phyloP scores from a whole-genome alignment of 192 early-diverging fungal genomes.

The Piromyces finnis region DNA sequence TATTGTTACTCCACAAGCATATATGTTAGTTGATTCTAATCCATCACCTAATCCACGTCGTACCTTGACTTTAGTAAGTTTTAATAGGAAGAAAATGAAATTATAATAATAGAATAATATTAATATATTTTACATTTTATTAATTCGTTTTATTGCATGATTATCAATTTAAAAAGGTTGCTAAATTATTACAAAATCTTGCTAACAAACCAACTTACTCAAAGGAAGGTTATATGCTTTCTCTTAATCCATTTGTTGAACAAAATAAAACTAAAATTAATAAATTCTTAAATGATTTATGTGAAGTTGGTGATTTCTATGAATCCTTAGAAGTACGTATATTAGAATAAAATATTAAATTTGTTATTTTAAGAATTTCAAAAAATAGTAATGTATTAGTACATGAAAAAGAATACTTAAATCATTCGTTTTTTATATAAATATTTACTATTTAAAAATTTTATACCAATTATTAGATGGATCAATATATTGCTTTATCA shows the following conservation, averaged over 20 bases:
- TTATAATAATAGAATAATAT: too few species aligned
- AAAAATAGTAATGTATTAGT: too few species aligned
- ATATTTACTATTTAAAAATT: too few species aligned
- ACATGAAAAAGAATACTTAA: too few species aligned
- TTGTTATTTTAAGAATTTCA: too few species aligned
- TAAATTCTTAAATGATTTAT: slow-evolving; percentile 75
- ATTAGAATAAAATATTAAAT: too few species aligned
- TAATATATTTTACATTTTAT: neutral
- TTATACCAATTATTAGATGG: too few species aligned
- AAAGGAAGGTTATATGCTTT: slow-evolving; percentile 83
- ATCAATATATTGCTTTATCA: slow-evolving; percentile 88
- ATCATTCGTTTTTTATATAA: too few species aligned
- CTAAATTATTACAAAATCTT: slow-evolving; percentile 87
- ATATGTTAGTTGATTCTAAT: slow-evolving; percentile 72
- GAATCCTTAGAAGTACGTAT: slow-evolving; percentile 58
- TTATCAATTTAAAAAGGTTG: too few species aligned
- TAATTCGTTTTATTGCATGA: too few species aligned
- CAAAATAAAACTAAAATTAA: slow-evolving; percentile 68
- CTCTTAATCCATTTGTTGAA: slow-evolving; percentile 78
- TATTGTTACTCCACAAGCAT: slow-evolving; percentile 86
- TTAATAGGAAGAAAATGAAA: too few species aligned
- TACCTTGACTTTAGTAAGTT: slow-evolving; percentile 60
- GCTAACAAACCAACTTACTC: slow-evolving; percentile 84
- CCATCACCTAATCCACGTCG: slow-evolving; percentile 64
- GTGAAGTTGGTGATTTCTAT: slow-evolving; percentile 89